These are phyloP conservation scores for Dactylella cylindrospora DNA, from an alignment of 2,329 filamentous ascomycete species.

Conservation along the genomic window DNA sequence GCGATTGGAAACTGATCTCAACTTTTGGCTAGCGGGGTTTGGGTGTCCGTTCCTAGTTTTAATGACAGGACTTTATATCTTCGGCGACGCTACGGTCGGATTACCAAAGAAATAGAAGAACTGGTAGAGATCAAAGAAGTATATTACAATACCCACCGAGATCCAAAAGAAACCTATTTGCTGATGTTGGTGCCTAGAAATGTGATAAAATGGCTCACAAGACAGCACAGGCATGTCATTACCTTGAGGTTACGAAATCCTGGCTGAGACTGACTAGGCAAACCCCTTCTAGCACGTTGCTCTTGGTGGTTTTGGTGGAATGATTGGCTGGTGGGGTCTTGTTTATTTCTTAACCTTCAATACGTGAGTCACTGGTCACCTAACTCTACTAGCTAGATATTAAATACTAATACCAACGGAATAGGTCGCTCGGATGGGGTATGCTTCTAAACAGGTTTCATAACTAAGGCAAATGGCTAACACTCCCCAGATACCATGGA, in stretches of 20 bases:
- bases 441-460: too few species aligned
- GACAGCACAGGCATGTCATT: slow-evolving; percentile 14
- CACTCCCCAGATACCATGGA: slow-evolving; percentile 81
- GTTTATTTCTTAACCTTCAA: slow-evolving; percentile 73
- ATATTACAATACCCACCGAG: not conserved
- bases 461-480: slow-evolving; percentile 71
- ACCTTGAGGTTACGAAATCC: not conserved
- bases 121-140: slow-evolving; percentile 38
- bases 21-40: slow-evolving; percentile 50
- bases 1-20: too few species aligned
- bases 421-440: slow-evolving; percentile 57
- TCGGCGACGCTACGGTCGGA: slow-evolving; percentile 71
- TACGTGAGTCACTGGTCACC: slow-evolving; percentile 25
- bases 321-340: slow-evolving; percentile 76
- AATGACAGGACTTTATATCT: slow-evolving; percentile 88
- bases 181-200: slow-evolving; percentile 32
- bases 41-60: slow-evolving; percentile 82
- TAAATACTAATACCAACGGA: not conserved
- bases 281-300: slow-evolving; percentile 9
- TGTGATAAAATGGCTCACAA: slow-evolving; percentile 41
- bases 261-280: too few species aligned
- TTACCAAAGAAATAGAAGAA: slow-evolving; percentile 66
- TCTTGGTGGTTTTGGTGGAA: slow-evolving; percentile 65
- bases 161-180: too few species aligned
- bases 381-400: not conserved